phyloP scores from a whole-genome alignment of 495 filamentous ascomycete genomes.

The Mytilinidion resinicola region DNA sequence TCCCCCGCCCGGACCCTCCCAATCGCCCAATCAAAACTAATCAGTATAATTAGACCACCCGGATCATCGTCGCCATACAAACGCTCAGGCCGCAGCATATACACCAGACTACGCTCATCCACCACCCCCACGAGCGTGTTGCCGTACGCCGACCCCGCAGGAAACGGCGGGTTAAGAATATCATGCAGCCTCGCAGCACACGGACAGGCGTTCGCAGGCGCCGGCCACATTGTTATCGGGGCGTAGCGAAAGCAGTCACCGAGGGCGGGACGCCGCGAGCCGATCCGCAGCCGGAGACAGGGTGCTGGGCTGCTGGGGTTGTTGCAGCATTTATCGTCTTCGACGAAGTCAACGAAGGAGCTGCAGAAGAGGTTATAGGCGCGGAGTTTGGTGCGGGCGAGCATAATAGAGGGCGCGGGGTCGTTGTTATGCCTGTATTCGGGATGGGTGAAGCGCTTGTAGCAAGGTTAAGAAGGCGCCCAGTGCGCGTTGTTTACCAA shows the following conservation, averaged over 20 bases:
- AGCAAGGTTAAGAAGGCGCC: slow-evolving; percentile 15
- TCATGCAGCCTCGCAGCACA: slow-evolving; percentile 18
- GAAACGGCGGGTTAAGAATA: slow-evolving; percentile 18
- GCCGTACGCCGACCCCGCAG: background rate
- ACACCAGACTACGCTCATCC: slow-evolving; percentile 22
- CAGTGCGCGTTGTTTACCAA: slow-evolving; percentile 26
- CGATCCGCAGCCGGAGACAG: slow-evolving; percentile 24
- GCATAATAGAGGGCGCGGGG: slow-evolving; percentile 21
- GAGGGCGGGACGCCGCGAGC: slow-evolving; percentile 15
- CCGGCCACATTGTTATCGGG: slow-evolving; percentile 22
- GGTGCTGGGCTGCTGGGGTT: background rate
- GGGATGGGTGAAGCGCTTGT: slow-evolving; percentile 16
- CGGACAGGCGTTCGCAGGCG: slow-evolving; percentile 9
- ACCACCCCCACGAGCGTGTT: slow-evolving; percentile 13
- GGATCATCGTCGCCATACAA: slow-evolving; percentile 10
- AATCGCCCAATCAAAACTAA: slow-evolving; percentile 13
- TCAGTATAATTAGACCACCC: slow-evolving; percentile 10
- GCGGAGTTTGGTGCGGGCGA: slow-evolving; percentile 26
- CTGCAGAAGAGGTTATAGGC: slow-evolving; percentile 26
- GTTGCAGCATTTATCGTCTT: slow-evolving; percentile 26
- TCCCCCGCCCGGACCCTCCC: background rate
- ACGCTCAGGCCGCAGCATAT: slow-evolving; percentile 15
- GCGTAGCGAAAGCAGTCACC: slow-evolving; percentile 12
- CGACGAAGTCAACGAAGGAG: slow-evolving; percentile 31
- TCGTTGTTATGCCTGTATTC: slow-evolving; percentile 10